Conservation (phyloP, 176 grass and related monocot species). For the Elaeis guineensis region DNA sequence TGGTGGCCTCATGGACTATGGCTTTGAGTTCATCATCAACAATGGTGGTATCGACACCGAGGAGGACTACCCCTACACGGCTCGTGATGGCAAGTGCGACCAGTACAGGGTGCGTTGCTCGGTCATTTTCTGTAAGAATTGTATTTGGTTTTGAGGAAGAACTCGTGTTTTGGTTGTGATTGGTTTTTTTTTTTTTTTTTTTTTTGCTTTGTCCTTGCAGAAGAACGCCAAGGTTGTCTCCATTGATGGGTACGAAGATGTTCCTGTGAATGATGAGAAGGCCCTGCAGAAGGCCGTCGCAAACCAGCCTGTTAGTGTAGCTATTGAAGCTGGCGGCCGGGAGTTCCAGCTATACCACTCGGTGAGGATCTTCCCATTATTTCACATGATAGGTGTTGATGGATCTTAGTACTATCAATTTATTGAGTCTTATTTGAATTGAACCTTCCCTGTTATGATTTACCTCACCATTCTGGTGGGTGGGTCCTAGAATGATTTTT, state of each 20-base stretch:
- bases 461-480: no score
- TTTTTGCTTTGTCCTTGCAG: neutral
- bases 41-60: conserved; percentile 9
- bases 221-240: conserved; percentile 12
- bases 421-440: no score
- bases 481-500: no score
- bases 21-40: conserved; percentile 14
- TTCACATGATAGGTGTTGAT: no score
- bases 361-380: neutral
- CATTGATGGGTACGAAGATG: conserved; percentile 8
- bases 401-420: no score
- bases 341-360: conserved; percentile 13
- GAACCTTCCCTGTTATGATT: no score
- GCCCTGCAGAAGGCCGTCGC: conserved; percentile 7
- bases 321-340: conserved; percentile 19
- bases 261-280: conserved; percentile 12
- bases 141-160: no score
- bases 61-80: conserved; percentile 7
- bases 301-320: conserved; percentile 15
- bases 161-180: no score
- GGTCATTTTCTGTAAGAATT: no score
- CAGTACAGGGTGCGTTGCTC: neutral
- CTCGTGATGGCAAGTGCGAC: conserved; percentile 1
- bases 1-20: conserved; percentile 17
- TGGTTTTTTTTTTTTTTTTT: no score